Base-by-base conservation (phyloP, 2,329 filamentous ascomycete genomes). In the Fusarium bactridioides region DNA sequence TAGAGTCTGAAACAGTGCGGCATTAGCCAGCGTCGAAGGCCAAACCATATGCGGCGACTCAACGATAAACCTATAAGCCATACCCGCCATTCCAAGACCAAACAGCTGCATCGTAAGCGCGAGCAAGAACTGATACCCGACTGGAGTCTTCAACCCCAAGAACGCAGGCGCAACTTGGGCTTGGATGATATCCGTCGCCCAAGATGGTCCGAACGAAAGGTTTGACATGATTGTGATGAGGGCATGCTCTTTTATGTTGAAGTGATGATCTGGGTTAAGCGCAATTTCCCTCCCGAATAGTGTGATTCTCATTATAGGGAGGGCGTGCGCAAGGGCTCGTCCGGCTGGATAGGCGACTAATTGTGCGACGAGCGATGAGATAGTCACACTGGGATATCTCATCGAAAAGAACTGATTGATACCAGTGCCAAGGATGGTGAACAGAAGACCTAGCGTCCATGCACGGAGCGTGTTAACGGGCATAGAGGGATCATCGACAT, bases 11-110 rank as follows among this genome's bases (percentile, higher is more conserved):
- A 62, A 62, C 4, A 62, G 27, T 4, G 60, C 60, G 1, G 60
- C 60, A 9, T 62, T 62, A 23, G 60, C 60, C 6, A 62, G 19
- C 0, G 60, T 62, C n/a, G 53, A 60, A 0, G 60, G 54, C 60
- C 60, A 62, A 1, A 60, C 60, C 60, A 62, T 62, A 15, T 62
- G 53, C 29, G 54, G 60, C 12, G 53, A 54, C 27, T 62, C 60
- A 41, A 62, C 60, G 3, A 62, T 62, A 2, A 60, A 62, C 3
- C 60, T 41, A 7, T 62, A 62, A 5, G 54, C 41, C 60, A 62
- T 60, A 4, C 60, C 60, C 5, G 60, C 60, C 60, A 62, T 60
- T 13, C 60, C 60, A 8, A 62, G 33, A 5, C 60, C 60, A 23
- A 62, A 62, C 0, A 62, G 8, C 53, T 62, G 60, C 60, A 62